Evolutionary conservation across 2,329 filamentous ascomycete species (phyloP).

Genomic region (Penicillium sp.): DNA sequence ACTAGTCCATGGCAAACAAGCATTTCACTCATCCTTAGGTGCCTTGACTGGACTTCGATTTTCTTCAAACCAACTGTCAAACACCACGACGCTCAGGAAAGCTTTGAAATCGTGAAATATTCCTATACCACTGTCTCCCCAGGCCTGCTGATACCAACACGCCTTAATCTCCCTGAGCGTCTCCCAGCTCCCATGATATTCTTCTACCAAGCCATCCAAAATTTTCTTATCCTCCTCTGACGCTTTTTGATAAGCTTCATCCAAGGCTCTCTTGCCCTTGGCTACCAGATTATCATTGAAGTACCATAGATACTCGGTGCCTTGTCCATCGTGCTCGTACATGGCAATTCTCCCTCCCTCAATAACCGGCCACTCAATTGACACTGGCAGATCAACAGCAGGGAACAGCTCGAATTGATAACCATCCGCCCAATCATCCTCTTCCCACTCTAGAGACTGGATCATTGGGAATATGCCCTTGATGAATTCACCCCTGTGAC

Average conservation of each 20-base stretch:
- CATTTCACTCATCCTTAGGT: too few species aligned
- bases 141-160: constrained; percentile 10
- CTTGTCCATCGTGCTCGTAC: constrained; percentile 7
- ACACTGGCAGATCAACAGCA: neutral
- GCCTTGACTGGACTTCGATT: constrained; percentile 5
- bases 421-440: neutral
- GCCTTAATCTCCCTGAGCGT: neutral
- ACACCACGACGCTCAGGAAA: constrained; percentile 8
- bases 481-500: neutral
- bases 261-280: neutral
- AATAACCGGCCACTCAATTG: neutral
- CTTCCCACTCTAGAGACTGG: neutral
- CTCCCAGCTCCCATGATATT: constrained; percentile 8
- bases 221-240: constrained; percentile 1
- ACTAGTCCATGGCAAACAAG: too few species aligned
- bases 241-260: neutral
- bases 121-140: neutral
- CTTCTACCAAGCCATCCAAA: neutral
- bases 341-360: constrained; percentile 1
- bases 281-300: neutral
- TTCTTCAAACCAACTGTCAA: constrained; percentile 8
- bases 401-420: constrained; percentile 5
- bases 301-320: constrained; percentile 8
- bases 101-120: constrained; percentile 7
- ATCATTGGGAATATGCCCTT: neutral